Evolutionary conservation across 2,329 filamentous ascomycete species (phyloP), one percentile per base, ranked within the genome.

Genomic region (Sclerotinia trifoliorum): DNA sequence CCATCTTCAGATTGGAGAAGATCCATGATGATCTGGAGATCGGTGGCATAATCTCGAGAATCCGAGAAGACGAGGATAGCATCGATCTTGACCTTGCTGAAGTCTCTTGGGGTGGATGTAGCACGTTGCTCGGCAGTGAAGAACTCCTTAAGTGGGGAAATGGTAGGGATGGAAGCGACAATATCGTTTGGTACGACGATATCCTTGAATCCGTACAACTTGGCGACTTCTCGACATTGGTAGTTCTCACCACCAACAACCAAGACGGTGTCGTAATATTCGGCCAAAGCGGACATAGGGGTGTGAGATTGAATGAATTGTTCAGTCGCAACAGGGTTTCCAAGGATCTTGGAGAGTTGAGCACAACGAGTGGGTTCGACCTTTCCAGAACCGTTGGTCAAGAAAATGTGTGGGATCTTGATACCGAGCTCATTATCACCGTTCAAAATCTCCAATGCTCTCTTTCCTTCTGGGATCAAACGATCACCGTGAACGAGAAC

Each of bases 231-330:
- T 63, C 89, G 88, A 80, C 89, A 90, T 77, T 87, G 87, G 81
- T 89, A 91, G 68, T 88, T 89, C 77, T 92, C 90, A 74, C 90
- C 90, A 78, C 90, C 90, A 51, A 91, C 87, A 4, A 92, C 90
- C 4, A 93, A 83, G 48, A 93, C 89, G 82, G 92, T 65, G 21
- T 57, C 92, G 83, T 92, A 92, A 78, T 92, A 89, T 29, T 89
- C 58, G 15, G 60, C 81, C 74, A 92, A 80, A 57, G 90, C 90
- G 69, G 88, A 88, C 90, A 92, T 92, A 73, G 89, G 89, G 5
- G 89, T 92, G 82, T 91, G 89, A 1, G 87, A 89, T 79, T 92
- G 89, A 77, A 92, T 91, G 82, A 92, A 93, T 78, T 92, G 89
- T 69, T 91, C 88, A 49, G 86, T 89, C 64, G 82, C 85, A 78